Percentiles rank a stretch among this genome's conserved stretches.
Conservation (phyloP, 1,284 basidiomycete species). For the Singerocomus inundabilis region DNA sequence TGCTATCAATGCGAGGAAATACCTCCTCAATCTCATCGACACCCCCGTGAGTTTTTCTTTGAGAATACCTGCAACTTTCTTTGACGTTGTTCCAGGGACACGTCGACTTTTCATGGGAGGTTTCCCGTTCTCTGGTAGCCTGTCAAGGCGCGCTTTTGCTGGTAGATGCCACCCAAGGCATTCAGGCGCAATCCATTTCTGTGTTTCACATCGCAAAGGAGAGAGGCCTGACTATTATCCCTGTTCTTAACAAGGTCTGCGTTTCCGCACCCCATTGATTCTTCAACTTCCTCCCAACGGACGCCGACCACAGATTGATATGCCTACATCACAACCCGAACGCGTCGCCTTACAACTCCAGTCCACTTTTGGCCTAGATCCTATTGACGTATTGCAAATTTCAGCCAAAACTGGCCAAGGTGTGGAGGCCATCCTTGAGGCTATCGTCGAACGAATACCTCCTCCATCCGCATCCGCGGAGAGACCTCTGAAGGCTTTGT, state of each 20-base stretch:
- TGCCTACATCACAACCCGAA: slow-evolving; percentile 82
- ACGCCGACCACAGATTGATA: slow-evolving; percentile 65
- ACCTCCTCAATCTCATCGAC: slow-evolving; percentile 94
- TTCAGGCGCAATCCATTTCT: slow-evolving; percentile 97
- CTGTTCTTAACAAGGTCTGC: slow-evolving; percentile 89
- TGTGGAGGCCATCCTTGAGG: slow-evolving; percentile 70
- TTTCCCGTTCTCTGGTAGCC: slow-evolving; percentile 88
- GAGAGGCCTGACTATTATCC: slow-evolving; percentile 82
- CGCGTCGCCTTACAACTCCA: slow-evolving; percentile 80
- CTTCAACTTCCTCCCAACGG: slow-evolving; percentile 3
- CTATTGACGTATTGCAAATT: slow-evolving; percentile 70
- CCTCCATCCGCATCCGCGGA: slow-evolving; percentile 57
- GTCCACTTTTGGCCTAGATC: slow-evolving; percentile 77
- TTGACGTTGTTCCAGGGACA: slow-evolving; percentile 61
- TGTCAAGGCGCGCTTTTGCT: slow-evolving; percentile 91
- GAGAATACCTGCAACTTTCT: background rate
- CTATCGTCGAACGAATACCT: slow-evolving; percentile 83
- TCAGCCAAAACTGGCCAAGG: slow-evolving; percentile 94
- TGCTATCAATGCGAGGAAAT: slow-evolving; percentile 48
- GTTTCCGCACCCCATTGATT: background rate
- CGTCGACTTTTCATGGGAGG: slow-evolving; percentile 97
- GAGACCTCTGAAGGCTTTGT: slow-evolving; percentile 75
- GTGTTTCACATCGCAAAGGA: slow-evolving; percentile 90
- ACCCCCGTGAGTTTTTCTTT: slow-evolving; percentile 66
- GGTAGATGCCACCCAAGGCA: slow-evolving; percentile 95